phyloP scores from a whole-genome alignment of 495 filamentous ascomycete species.

The Endocarpon pusillum region DNA sequence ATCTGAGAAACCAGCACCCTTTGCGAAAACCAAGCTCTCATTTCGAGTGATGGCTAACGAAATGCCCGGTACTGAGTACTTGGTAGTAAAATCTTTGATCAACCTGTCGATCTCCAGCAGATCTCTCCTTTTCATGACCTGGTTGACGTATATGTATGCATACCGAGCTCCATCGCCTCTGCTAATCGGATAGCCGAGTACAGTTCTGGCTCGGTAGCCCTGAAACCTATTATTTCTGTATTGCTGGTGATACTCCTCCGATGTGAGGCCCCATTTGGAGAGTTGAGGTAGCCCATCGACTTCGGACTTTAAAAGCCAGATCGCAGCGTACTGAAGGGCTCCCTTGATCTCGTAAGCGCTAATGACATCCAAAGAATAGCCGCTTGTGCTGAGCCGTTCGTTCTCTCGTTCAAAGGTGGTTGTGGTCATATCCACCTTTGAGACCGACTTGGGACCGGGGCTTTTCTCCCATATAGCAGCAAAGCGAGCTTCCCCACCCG shows the following conservation, averaged over 20 bases:
- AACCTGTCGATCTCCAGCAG: conserved; percentile 1
- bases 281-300: conserved; percentile 9
- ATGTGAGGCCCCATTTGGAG: conserved; percentile 11
- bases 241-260: conserved; percentile 8
- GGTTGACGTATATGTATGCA: conserved; percentile 12
- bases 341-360: conserved; percentile 1
- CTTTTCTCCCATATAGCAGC: no score
- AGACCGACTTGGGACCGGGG: no score
- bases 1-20: conserved; percentile 2
- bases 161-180: conserved; percentile 8
- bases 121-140: conserved; percentile 2
- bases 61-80: conserved; percentile 3
- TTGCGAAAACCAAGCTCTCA: conserved; percentile 4
- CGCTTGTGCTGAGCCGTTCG: no score
- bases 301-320: conserved; percentile 11
- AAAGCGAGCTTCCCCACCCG: no score
- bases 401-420: no score
- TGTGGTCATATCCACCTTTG: no score
- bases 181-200: conserved; percentile 9
- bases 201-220: conserved; percentile 8
- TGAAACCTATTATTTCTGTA: conserved; percentile 8
- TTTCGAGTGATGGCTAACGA: conserved; percentile 3
- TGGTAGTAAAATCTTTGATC: conserved; percentile 2
- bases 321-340: conserved; percentile 8
- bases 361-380: no score